Evolutionary conservation across 2,329 filamentous ascomycete genomes (phyloP), one percentile per base, ranked within the genome.

Genomic region (Stemphylium beticola): DNA sequence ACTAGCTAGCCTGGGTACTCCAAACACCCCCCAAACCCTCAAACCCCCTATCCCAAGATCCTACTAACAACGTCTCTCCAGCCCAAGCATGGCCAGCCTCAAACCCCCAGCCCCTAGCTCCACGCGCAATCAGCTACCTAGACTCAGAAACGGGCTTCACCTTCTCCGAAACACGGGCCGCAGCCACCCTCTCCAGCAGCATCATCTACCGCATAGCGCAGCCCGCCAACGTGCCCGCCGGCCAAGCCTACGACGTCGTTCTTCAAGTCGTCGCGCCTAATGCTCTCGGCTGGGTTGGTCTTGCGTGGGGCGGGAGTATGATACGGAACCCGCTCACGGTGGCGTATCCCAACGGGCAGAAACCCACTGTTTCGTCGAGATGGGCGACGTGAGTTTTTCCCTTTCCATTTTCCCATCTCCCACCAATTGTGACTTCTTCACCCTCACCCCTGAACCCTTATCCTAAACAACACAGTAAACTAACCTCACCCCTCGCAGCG

Each of bases 91-190:
- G 51, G 41, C 68, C 66, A 29, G 53, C 55, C 9, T 48, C 49
- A 18, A 53, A 48, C 7, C 4, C 44, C 1, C 43, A 39, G 1
- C 44, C 9, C 2, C 32, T 60, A n/a, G 47, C 47, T 17, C 54
- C 60, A 20, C 56, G 56, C 12, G 58, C 67, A 2, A 52, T 63
- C 24, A 46, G 60, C n/a, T 62, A 60, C 48, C 42, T 59, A 2
- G 70, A 73, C 53, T 43, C 60, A 24, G 70, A 72, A 43, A 73
- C 69, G 20, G 70, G 70, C 43, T 73, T 73, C 53, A 71, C 68
- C 7, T 72, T 72, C 56, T 71, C 69, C 18, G 67, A 73, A 39
- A 68, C 64, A 43, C 67, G 62, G 14, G 69, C 64, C n/a, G 63
- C 66, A 14, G 69, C 66, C 38, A 60, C 67, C 5, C 64, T 73